These are phyloP conservation scores for Vaccinium macrocarpon DNA, from an alignment of 148 eudicot genomes.

Conservation along the genomic window DNA sequence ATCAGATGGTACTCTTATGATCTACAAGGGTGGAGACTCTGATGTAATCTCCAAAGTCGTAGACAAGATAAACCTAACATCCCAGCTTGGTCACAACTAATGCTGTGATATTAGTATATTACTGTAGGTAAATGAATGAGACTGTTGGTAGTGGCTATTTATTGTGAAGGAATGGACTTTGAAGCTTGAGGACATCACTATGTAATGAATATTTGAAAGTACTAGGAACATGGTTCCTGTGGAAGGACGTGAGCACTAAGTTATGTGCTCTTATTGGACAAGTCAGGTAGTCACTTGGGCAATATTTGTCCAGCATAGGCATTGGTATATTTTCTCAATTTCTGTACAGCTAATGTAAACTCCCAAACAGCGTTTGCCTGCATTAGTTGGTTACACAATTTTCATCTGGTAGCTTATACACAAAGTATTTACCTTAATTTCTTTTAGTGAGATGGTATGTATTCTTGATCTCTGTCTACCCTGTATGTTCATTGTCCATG, in stretches of 20 bases:
- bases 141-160: not conserved
- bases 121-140: not conserved
- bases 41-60: too few relatives aligned
- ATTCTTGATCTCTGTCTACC: not conserved
- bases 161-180: not conserved
- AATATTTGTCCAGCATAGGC: not conserved
- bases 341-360: not conserved
- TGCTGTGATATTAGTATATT: not conserved
- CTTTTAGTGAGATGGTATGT: not conserved
- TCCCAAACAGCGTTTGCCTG: not conserved
- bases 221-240: not conserved
- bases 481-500: not conserved
- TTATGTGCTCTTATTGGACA: not conserved
- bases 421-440: not conserved
- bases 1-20: not conserved
- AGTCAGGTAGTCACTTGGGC: not conserved
- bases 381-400: not conserved
- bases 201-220: not conserved
- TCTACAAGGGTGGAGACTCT: not conserved
- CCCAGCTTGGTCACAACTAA: not conserved
- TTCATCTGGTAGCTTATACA: not conserved
- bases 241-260: not conserved
- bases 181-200: not conserved
- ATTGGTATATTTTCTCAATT: not conserved
- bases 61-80: not conserved